Evolutionary conservation across 495 filamentous ascomycete genomes (phyloP), one percentile per base, ranked within the genome.

Genomic region (Aspergillus kassunensis): DNA sequence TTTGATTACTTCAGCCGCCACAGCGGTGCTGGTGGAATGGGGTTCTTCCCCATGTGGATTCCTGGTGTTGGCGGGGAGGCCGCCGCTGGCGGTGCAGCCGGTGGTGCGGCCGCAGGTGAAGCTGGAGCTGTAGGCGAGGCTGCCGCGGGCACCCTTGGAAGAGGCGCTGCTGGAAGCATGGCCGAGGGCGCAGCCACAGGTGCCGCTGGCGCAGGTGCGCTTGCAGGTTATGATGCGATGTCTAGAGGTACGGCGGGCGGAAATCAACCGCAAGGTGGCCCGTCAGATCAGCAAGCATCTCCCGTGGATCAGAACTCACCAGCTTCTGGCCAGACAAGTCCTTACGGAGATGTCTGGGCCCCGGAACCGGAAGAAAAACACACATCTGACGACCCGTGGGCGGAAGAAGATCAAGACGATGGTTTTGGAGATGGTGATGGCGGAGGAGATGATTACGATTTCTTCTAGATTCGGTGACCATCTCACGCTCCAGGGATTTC

Each of bases 1-100:
- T 88, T 87, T 51, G 85, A 88, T 61, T 88, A 87, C 59, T 88
- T 88, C 66, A 85, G 81, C 54, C 74, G 83, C 3, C 76, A 84
- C 48, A 81, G 76, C 39, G 61, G 70, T 6, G 49, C 70, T 9
- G 74, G 77, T 20, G 74, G 72, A 3, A 64, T 72, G 21, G 74
- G 78, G 0, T 78, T 82, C 50, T 75, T 83, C 68, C 84, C 83
- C 1, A 36, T 85, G 15, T 84, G 77, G 79, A 72, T 83, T 48
- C 78, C 77, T 1, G 69, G 69, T n/a, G 69, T 78, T 13, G 79
- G 75, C 10, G 78, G 73, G 9, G 79, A 71, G 5, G 74, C 66
- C 24, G 73, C 65, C 8, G 75, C 68, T 34, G 75, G 67, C 34
- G 77, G 68, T 53, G 75, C 64, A 15, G 72, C 63, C 44, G 75